Evolutionary conservation across 75 land plant species (phyloP).

Genomic region (Pseudotsuga menziesii): DNA sequence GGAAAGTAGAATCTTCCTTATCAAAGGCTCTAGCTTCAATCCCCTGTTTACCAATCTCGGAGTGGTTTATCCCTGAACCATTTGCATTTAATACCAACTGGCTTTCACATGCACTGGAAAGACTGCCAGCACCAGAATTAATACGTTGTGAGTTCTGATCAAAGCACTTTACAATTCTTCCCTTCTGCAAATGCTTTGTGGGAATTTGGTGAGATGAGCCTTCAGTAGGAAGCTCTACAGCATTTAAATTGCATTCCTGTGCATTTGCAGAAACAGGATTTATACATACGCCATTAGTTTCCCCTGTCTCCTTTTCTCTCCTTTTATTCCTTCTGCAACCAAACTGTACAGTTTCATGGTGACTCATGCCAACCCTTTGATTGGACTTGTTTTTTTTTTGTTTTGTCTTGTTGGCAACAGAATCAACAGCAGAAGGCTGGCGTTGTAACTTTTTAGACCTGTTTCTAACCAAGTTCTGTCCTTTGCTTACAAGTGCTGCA

Average conservation of each 20-base stretch:
- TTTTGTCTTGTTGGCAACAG: background rate
- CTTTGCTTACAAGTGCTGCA: background rate
- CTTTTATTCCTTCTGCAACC: slow-evolving; percentile 5
- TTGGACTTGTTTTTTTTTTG: background rate
- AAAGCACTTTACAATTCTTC: background rate
- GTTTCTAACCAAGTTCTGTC: background rate
- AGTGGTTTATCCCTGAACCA: background rate
- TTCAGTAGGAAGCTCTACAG: background rate
- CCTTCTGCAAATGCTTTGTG: background rate
- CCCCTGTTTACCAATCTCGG: background rate
- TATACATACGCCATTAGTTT: background rate
- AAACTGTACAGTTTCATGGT: background rate
- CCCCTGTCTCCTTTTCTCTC: background rate
- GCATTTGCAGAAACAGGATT: background rate
- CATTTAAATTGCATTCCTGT: slow-evolving; percentile 3
- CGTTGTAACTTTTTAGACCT: background rate
- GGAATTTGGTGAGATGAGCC: background rate
- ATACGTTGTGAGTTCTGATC: background rate
- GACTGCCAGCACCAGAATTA: background rate
- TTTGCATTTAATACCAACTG: background rate
- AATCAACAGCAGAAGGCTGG: background rate
- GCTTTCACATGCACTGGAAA: background rate
- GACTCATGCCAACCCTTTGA: background rate
- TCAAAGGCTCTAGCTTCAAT: background rate
- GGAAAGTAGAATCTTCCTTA: background rate